Evolutionary conservation across 2,329 filamentous ascomycete genomes (phyloP).

Genomic region (Trichoderma koningii): DNA sequence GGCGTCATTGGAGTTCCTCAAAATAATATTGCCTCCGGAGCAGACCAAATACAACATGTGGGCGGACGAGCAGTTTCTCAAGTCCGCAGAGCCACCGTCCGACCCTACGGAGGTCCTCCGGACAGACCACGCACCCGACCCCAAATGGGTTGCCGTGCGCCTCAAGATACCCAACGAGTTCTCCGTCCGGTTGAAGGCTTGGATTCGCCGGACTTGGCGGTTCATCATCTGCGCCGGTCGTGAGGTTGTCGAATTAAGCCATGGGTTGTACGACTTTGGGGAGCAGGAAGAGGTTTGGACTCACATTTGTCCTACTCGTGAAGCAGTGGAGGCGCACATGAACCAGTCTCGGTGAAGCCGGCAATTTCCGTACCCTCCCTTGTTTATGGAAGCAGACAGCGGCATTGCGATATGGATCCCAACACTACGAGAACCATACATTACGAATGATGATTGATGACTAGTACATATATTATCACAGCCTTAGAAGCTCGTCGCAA

Average conservation of each 20-base stretch:
- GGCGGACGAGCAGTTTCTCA: conserved; percentile 55
- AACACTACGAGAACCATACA: not conserved
- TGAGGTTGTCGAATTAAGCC: conserved; percentile 27
- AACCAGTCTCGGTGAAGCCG: conserved; percentile 15
- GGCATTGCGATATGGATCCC: not conserved
- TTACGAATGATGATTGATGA: not conserved
- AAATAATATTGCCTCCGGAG: conserved; percentile 51
- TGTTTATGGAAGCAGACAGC: not conserved
- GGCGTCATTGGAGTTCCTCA: conserved; percentile 63
- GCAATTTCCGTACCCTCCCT: too few relatives aligned
- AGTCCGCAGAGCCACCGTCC: conserved; percentile 43
- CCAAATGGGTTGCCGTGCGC: conserved; percentile 60
- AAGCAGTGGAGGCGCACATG: conserved; percentile 15
- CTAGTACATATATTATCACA: not conserved
- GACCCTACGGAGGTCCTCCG: conserved; percentile 49
- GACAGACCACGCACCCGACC: conserved; percentile 54
- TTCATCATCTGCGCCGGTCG: conserved; percentile 17
- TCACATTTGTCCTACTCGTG: conserved; percentile 30
- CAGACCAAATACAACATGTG: conserved; percentile 54
- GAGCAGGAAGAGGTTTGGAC: conserved; percentile 34
- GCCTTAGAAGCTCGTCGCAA: not conserved
- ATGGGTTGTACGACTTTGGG: conserved; percentile 31
- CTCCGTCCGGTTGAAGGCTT: conserved; percentile 49
- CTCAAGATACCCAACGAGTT: conserved; percentile 62
- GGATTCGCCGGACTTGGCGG: conserved; percentile 43